phyloP scores from a whole-genome alignment of 768 basidiomycete genomes.

The Mycena rebaudengoi region DNA sequence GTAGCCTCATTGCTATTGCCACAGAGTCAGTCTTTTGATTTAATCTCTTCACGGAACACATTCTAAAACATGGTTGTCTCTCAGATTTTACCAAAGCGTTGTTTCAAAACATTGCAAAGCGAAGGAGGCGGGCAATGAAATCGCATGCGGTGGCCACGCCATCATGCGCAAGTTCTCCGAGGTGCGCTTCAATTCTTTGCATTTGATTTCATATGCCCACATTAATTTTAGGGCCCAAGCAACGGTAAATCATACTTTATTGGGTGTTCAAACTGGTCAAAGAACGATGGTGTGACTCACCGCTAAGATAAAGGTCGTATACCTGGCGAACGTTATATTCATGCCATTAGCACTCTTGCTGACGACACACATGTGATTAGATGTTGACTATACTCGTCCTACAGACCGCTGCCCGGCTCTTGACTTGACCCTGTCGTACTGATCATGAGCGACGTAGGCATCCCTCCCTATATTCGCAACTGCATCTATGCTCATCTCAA shows the following conservation, averaged over 20 bases:
- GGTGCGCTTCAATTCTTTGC: background rate
- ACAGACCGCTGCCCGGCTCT: too few species aligned
- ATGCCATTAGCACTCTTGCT: background rate
- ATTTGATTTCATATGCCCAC: background rate
- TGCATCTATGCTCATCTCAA: too few species aligned
- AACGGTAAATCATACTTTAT: background rate
- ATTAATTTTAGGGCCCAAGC: background rate
- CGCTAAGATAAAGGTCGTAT: background rate
- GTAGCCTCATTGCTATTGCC: background rate
- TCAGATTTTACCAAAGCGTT: background rate
- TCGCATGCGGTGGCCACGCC: background rate
- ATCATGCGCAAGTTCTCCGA: background rate
- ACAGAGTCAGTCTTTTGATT: background rate
- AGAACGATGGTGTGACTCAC: background rate
- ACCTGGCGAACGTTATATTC: background rate
- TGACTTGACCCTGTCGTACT: too few species aligned
- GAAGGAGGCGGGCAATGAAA: too few species aligned
- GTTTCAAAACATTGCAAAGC: background rate
- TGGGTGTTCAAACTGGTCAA: background rate
- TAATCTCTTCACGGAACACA: too few species aligned
- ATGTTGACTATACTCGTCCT: background rate
- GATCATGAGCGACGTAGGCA: too few species aligned
- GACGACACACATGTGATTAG: slow-evolving; percentile 1
- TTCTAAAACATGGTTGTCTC: too few species aligned
- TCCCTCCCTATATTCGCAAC: too few species aligned